Evolutionary conservation across 305 asterid genomes (phyloP).

Genomic region (Caryopteris hybrid): DNA sequence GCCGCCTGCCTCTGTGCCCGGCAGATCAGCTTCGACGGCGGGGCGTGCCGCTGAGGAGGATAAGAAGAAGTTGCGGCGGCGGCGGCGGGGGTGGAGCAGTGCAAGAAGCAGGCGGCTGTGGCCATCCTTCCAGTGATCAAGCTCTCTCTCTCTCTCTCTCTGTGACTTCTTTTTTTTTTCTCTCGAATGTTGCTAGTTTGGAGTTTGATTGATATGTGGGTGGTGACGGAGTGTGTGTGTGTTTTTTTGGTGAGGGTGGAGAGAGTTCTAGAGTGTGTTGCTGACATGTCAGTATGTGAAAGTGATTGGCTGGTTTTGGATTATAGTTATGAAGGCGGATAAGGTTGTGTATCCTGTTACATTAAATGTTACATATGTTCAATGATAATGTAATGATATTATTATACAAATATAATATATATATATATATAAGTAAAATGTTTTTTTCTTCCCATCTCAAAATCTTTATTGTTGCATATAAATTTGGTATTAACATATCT

Average conservation of each 20-base stretch:
- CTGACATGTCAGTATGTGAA: conserved; percentile 15
- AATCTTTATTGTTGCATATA: too few relatives aligned
- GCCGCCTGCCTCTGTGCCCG: conserved; percentile 22
- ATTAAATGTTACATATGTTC: neutral
- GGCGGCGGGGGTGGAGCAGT: conserved; percentile 28
- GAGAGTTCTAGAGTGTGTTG: conserved; percentile 7
- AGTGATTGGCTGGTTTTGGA: neutral
- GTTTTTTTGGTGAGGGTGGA: neutral
- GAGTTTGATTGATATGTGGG: neutral
- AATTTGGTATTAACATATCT: too few relatives aligned
- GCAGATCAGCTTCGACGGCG: conserved; percentile 24
- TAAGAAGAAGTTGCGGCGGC: conserved; percentile 10
- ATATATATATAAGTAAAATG: too few relatives aligned
- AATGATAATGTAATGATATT: too few relatives aligned
- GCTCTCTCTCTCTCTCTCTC: neutral
- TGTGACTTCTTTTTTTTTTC: neutral
- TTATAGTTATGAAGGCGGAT: conserved; percentile 17
- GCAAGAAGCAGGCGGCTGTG: conserved; percentile 70
- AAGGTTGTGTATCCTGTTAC: conserved; percentile 4
- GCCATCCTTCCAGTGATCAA: conserved; percentile 42
- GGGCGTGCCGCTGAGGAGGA: conserved; percentile 29
- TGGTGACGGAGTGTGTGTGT: neutral
- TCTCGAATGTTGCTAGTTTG: neutral
- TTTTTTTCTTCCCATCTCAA: too few relatives aligned
- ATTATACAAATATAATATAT: too few relatives aligned